phyloP scores from a whole-genome alignment of 1,284 basidiomycete genomes.

The Tylopilus microsporus region DNA sequence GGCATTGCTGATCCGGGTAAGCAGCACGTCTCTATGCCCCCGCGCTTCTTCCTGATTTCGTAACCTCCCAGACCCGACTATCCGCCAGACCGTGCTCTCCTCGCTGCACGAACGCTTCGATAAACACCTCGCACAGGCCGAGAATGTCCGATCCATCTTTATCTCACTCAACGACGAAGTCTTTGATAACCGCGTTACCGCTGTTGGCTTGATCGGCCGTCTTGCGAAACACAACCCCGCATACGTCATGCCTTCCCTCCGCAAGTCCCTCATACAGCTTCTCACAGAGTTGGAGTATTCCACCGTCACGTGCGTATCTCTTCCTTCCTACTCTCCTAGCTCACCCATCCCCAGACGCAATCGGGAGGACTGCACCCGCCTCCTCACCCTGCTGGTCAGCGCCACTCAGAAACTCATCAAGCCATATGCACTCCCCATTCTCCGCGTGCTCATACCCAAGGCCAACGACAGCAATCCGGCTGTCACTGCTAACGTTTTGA shows the following conservation, averaged over 20 bases:
- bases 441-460: slow-evolving; percentile 85
- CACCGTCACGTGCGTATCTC: slow-evolving; percentile 66
- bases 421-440: slow-evolving; percentile 95
- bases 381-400: slow-evolving; percentile 82
- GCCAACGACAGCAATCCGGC: slow-evolving; percentile 82
- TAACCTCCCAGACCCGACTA: slow-evolving; percentile 59
- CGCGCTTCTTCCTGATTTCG: neutral
- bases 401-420: slow-evolving; percentile 94
- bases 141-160: slow-evolving; percentile 95
- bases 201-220: slow-evolving; percentile 89
- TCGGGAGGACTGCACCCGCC: slow-evolving; percentile 88
- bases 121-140: slow-evolving; percentile 96
- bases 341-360: slow-evolving; percentile 50
- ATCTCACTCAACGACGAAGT: slow-evolving; percentile 98
- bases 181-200: slow-evolving; percentile 89
- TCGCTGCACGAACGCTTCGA: slow-evolving; percentile 94
- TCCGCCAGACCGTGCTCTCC: slow-evolving; percentile 84
- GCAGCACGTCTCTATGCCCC: neutral
- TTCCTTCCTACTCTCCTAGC: neutral
- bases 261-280: slow-evolving; percentile 95
- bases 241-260: slow-evolving; percentile 96
- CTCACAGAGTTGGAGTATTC: slow-evolving; percentile 98
- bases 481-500: slow-evolving; percentile 89
- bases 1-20: slow-evolving; percentile 96
- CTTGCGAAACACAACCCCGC: slow-evolving; percentile 96